phyloP scores from a whole-genome alignment of 176 grass and related monocot genomes.

The Poa annua region DNA sequence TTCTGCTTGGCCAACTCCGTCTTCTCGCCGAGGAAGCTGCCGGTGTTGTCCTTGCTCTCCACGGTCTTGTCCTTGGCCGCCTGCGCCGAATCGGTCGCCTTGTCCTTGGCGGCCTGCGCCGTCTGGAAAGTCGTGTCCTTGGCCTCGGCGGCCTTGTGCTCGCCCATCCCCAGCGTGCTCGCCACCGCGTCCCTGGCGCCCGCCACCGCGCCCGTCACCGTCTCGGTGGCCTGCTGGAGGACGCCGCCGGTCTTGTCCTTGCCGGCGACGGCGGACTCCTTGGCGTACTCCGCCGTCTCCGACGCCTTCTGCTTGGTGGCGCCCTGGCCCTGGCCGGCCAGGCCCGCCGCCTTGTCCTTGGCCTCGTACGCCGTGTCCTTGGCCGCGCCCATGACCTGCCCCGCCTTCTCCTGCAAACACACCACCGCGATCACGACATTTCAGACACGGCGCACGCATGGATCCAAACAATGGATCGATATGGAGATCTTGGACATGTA shows the following conservation, averaged over 20 bases:
- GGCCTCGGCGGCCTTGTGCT: constrained; percentile 53
- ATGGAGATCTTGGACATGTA: neutral
- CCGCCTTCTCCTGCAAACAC: too few relatives aligned
- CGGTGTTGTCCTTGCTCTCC: constrained; percentile 40
- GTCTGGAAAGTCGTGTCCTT: constrained; percentile 46
- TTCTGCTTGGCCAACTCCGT: constrained; percentile 54
- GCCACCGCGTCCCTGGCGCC: constrained; percentile 70
- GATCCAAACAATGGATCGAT: neutral
- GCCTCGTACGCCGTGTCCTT: too few relatives aligned
- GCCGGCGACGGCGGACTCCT: constrained; percentile 44
- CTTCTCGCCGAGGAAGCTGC: constrained; percentile 37
- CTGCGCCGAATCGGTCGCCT: constrained; percentile 26
- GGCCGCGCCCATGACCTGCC: too few relatives aligned
- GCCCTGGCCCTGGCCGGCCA: too few relatives aligned
- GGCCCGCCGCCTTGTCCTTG: too few relatives aligned
- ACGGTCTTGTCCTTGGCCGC: constrained; percentile 24
- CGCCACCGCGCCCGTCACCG: constrained; percentile 57
- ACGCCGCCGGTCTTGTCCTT: constrained; percentile 64
- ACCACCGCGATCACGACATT: too few relatives aligned
- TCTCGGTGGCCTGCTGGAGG: constrained; percentile 65
- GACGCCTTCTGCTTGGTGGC: too few relatives aligned
- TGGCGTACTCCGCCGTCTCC: constrained; percentile 45
- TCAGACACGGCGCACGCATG: too few relatives aligned
- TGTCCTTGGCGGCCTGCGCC: constrained; percentile 43
- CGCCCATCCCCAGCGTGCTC: constrained; percentile 65